These are phyloP conservation scores for Podila epigama DNA, from an alignment of 192 early-diverging fungal species.

Conservation along the genomic window DNA sequence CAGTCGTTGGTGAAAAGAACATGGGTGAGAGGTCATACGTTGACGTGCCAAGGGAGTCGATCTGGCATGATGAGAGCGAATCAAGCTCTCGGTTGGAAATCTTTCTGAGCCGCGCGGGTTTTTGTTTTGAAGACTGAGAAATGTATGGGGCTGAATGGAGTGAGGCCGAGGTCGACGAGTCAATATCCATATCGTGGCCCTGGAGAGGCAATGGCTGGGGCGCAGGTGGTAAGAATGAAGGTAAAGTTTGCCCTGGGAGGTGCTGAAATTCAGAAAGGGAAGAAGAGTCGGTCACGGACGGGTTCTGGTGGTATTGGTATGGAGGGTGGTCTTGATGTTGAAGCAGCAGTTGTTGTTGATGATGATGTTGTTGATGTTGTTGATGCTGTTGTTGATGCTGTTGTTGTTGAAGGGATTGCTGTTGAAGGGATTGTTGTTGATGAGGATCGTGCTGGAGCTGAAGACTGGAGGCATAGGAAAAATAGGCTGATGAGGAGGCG, in stretches of 20 bases:
- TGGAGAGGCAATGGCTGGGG: neutral
- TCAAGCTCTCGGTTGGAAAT: conserved; percentile 7
- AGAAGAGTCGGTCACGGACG: no score
- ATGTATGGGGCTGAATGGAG: neutral
- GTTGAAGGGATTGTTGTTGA: neutral
- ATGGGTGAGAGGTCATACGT: neutral
- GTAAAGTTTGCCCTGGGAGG: no score
- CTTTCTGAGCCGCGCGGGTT: conserved; percentile 8
- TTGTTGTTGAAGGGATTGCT: conserved; percentile 15
- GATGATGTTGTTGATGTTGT: conserved; percentile 13
- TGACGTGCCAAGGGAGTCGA: conserved; percentile 1
- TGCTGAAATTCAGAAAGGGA: no score
- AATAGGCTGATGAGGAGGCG: neutral
- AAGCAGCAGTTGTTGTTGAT: neutral
- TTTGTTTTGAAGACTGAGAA: neutral
- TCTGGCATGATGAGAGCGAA: conserved; percentile 10
- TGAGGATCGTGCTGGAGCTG: neutral
- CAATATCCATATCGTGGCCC: conserved; percentile 19
- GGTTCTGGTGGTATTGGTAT: conserved; percentile 18
- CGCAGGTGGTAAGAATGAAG: neutral
- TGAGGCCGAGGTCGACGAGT: neutral
- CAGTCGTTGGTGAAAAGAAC: conserved; percentile 6
- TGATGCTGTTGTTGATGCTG: conserved; percentile 17
- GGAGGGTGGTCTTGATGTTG: neutral
- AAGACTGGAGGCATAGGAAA: neutral